Evolutionary conservation across 2,329 filamentous ascomycete species (phyloP).

Genomic region (Orbilia oligospora): DNA sequence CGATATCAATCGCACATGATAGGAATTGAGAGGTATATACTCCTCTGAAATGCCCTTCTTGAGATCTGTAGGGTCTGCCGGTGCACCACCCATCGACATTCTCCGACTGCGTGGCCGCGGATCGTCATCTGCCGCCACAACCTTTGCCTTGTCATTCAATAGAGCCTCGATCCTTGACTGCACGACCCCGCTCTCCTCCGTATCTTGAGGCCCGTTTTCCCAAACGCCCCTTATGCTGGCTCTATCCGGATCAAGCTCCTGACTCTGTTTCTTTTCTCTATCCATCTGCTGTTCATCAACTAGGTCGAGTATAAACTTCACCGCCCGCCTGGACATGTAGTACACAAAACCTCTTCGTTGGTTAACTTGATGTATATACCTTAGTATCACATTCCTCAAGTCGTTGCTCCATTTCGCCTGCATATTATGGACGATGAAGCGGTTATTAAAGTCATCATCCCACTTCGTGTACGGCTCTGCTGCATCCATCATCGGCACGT

Average conservation of each 20-base stretch:
- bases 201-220: slow-evolving; percentile 58
- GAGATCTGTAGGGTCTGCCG: slow-evolving; percentile 74
- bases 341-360: slow-evolving; percentile 97
- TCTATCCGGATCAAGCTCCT: slow-evolving; percentile 46
- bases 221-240: slow-evolving; percentile 62
- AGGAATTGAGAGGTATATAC: slow-evolving; percentile 91
- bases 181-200: slow-evolving; percentile 63
- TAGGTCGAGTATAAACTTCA: slow-evolving; percentile 98
- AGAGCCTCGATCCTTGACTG: slow-evolving; percentile 75
- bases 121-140: slow-evolving; percentile 78
- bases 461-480: slow-evolving; percentile 82
- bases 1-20: slow-evolving; percentile 93
- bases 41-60: slow-evolving; percentile 85
- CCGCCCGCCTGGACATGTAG: slow-evolving; percentile 93
- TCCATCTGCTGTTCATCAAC: slow-evolving; percentile 78
- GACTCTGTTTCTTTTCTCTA: slow-evolving; percentile 49
- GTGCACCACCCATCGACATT: slow-evolving; percentile 65
- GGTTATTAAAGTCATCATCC: slow-evolving; percentile 95
- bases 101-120: slow-evolving; percentile 66
- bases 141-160: slow-evolving; percentile 84
- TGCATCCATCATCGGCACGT: slow-evolving; percentile 72
- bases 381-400: slow-evolving; percentile 92
- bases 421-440: slow-evolving; percentile 97
- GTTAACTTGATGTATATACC: slow-evolving; percentile 97
- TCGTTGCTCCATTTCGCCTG: slow-evolving; percentile 99